Conservation (phyloP, 306 rosid genomes). For the Quercus rubra region DNA sequence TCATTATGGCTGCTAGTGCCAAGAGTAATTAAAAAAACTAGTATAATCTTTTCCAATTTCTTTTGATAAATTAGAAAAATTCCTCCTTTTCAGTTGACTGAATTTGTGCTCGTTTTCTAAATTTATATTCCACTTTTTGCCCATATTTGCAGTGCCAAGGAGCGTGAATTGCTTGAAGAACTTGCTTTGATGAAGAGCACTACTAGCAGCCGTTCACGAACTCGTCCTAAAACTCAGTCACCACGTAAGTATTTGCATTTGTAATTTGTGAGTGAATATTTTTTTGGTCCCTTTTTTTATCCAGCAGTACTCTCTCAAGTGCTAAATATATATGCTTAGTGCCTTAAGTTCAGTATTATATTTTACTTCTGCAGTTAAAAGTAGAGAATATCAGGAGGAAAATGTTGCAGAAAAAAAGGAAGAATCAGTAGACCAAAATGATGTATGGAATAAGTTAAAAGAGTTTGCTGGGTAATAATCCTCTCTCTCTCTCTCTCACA, state of each 20-base stretch:
- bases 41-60: neutral
- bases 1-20: neutral
- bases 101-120: neutral
- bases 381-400: constrained; percentile 42
- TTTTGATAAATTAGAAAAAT: too few relatives aligned
- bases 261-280: neutral
- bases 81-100: neutral
- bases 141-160: constrained; percentile 49
- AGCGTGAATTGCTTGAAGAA: constrained; percentile 86
- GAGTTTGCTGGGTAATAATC: constrained; percentile 69
- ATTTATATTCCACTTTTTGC: constrained; percentile 2
- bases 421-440: constrained; percentile 52
- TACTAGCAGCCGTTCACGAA: constrained; percentile 47
- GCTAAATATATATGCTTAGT: neutral
- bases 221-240: constrained; percentile 52
- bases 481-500: constrained; percentile 15
- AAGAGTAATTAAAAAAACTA: neutral
- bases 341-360: constrained; percentile 2
- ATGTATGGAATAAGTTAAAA: constrained; percentile 63
- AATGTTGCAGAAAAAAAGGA: constrained; percentile 45
- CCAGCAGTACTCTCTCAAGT: neutral
- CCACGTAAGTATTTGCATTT: constrained; percentile 45
- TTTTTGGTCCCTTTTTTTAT: neutral
- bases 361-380: constrained; percentile 49
- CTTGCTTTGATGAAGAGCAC: constrained; percentile 58